Evolutionary conservation across 352 stramenopile genomes (phyloP), one percentile per base, ranked within the genome.

Genomic region (Phytophthora citricola): DNA sequence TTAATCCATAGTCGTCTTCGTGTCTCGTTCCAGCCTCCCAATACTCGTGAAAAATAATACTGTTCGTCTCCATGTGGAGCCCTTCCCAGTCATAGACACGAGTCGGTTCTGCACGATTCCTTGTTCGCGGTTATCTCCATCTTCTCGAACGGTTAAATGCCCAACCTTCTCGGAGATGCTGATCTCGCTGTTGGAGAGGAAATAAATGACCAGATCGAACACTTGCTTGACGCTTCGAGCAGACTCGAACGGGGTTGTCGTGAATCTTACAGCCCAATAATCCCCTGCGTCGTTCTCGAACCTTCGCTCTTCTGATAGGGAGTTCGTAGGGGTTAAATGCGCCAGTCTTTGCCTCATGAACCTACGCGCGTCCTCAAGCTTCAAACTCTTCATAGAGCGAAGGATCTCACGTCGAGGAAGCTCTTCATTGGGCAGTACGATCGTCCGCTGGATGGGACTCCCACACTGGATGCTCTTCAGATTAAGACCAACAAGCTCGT

Each of bases 141-240:
- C 66, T 43, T 83, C 72, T 20, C 77, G 77, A 48, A 83, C 68
- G 48, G 68, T 76, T 20, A 81, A 58, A 47, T 73, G 58, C 3
- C 75, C 77, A 31, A 81, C 63, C 14, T 73, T 66, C 63, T 86
- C 74, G 7, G 71, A 75, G 17, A 81, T 64, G 14, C 54, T 75
- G 68, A 83, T 78, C 38, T 85, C 77, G 24, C 75, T 76, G 51
- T 74, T 73, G 36, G 53, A 66, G 24, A 76, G 36, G 49, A 56
- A 66, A 32, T 62, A 67, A 24, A 65, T 20, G 11, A 79, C 39
- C 5, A 70, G 32, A 31, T 86, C 78, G 36, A 73, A 83, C 34
- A 86, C 72, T 32, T 68, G 59, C 52, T 71, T 69, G 20, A 73
- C 66, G 26, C 58, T 66, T n/a, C 32, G 50, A 12, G 52, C 71